A percentile compares a stretch with the other conserved stretches of the same genome.
phyloP scores from a whole-genome alignment of 441 rosid species.

The Erysimum pusillum region DNA sequence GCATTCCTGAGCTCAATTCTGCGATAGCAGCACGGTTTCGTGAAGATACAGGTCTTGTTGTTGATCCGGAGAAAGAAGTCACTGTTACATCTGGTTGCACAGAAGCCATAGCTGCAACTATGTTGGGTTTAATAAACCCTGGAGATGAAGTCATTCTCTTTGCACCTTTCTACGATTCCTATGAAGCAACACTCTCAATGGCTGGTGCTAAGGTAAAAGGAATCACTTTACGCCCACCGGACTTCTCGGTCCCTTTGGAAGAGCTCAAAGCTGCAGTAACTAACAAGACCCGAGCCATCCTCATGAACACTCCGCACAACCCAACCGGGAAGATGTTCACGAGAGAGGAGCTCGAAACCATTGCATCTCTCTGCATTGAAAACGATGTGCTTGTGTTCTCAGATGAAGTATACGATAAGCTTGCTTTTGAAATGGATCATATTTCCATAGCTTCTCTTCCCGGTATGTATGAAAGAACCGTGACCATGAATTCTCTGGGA shows the following conservation, averaged over 20 bases:
- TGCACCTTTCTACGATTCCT: slow-evolving; percentile 95
- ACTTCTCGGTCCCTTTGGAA: slow-evolving; percentile 71
- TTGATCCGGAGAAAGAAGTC: slow-evolving; percentile 88
- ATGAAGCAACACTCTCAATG: slow-evolving; percentile 93
- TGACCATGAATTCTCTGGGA: slow-evolving; percentile 90
- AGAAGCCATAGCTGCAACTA: slow-evolving; percentile 89
- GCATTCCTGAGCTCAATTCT: slow-evolving; percentile 73
- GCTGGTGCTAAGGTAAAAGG: slow-evolving; percentile 86
- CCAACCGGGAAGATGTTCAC: slow-evolving; percentile 97
- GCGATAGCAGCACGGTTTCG: slow-evolving; percentile 73
- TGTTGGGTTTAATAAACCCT: slow-evolving; percentile 86
- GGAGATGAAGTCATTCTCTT: slow-evolving; percentile 92
- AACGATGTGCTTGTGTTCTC: slow-evolving; percentile 82
- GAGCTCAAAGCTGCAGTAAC: slow-evolving; percentile 77
- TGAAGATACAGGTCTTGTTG: slow-evolving; percentile 74
- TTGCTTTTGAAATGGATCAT: slow-evolving; percentile 92
- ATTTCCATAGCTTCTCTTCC: slow-evolving; percentile 92
- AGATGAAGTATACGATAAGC: slow-evolving; percentile 93
- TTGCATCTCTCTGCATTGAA: slow-evolving; percentile 84
- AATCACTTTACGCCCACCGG: slow-evolving; percentile 83
- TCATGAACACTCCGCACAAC: slow-evolving; percentile 89
- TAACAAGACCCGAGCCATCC: slow-evolving; percentile 81
- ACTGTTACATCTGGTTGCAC: slow-evolving; percentile 95
- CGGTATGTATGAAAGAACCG: slow-evolving; percentile 87
- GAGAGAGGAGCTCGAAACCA: slow-evolving; percentile 66